Evolutionary conservation across 1,284 basidiomycete genomes (phyloP).

Genomic region (Quambalaria eucalypti): DNA sequence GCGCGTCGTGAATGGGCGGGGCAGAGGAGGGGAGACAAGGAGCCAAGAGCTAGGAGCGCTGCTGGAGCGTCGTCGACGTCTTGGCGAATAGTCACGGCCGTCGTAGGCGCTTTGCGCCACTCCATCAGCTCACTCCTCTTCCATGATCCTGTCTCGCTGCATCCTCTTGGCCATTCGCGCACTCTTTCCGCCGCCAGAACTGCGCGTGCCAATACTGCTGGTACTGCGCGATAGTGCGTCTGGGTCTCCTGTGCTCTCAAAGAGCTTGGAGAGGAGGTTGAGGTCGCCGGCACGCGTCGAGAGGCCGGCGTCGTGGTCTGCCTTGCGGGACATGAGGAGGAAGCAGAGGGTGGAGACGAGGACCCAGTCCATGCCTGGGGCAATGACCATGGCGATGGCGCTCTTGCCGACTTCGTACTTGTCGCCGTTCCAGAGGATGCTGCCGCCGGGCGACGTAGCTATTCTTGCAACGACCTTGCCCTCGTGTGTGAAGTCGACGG

Average conservation of each 20-base stretch:
- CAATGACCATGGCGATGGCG: background rate
- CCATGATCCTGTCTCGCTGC: no score
- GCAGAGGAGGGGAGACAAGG: no score
- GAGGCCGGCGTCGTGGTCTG: conserved; percentile 1
- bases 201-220: background rate
- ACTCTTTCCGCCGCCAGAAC: background rate
- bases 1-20: no score
- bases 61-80: no score
- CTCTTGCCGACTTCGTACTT: background rate
- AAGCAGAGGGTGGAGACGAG: background rate
- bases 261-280: background rate
- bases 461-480: background rate
- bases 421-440: background rate
- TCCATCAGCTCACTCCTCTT: no score
- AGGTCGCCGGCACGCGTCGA: background rate
- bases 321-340: background rate
- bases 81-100: no score
- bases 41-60: no score
- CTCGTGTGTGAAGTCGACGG: background rate
- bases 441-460: background rate
- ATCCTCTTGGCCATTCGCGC: no score
- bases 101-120: no score
- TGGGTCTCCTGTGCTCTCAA: background rate
- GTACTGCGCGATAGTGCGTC: background rate
- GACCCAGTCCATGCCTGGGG: conserved; percentile 1